Evolutionary conservation across 768 basidiomycete species (phyloP).

Genomic region (Termitomyces sp.): DNA sequence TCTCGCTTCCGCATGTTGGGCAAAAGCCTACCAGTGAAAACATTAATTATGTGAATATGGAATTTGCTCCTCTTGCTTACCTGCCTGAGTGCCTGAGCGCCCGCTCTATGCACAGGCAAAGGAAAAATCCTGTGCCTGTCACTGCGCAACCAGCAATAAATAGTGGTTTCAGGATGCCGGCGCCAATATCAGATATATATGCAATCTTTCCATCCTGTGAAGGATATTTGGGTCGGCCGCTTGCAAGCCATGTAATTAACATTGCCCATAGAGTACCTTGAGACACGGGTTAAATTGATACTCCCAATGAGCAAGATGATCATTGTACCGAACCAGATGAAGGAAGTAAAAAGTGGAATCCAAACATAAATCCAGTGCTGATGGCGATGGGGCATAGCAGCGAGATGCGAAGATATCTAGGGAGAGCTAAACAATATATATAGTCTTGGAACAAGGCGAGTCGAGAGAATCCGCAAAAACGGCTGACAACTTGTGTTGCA

Average conservation of each 20-base stretch:
- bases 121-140: constrained; percentile 60
- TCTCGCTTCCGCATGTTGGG: constrained; percentile 60
- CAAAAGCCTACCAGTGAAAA: constrained; percentile 42
- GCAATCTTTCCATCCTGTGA: constrained; percentile 56
- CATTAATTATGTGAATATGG: not conserved
- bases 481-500: too few relatives aligned
- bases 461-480: not conserved
- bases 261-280: constrained; percentile 62
- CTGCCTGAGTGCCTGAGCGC: constrained; percentile 64
- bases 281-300: not conserved
- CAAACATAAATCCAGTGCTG: constrained; percentile 62
- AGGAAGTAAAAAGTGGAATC: constrained; percentile 58
- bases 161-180: constrained; percentile 69
- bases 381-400: constrained; percentile 21
- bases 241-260: constrained; percentile 69
- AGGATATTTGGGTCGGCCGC: constrained; percentile 59
- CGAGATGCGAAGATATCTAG: not conserved
- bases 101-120: constrained; percentile 60
- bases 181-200: constrained; percentile 83
- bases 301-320: not conserved
- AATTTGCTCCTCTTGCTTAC: constrained; percentile 28
- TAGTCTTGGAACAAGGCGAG: not conserved
- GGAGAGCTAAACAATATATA: not conserved
- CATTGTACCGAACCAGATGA: constrained; percentile 64
- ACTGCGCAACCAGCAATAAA: constrained; percentile 67